Evolutionary conservation across 352 stramenopile genomes (phyloP), one percentile per base, ranked within the genome.

Genomic region (Aphanomyces stellatus): DNA sequence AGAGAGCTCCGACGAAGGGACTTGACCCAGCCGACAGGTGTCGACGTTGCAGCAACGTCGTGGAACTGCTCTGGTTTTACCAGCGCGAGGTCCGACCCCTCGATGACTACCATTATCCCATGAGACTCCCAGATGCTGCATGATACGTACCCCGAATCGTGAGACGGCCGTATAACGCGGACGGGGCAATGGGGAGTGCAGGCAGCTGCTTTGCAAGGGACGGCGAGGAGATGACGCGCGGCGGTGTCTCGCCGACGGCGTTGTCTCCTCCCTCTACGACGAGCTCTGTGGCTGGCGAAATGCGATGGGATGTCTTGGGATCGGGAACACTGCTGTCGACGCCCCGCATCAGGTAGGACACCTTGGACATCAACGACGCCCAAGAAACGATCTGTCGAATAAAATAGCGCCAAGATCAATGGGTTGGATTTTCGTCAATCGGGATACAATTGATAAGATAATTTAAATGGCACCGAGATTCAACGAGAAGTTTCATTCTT

Each of bases 191-290:
- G 24, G 40, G 6, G 19, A 55, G 35, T 15, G 28, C 41, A 25
- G 46, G 30, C n/a, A n/a, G n/a, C 8, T 66, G 59, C 59, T 66
- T 66, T 19, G 35, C 24, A 6, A 66, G 59, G 34, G 55, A 42
- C 35, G 55, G 55, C 22, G 55, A 63, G 28, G 55, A 33, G n/a
- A 63, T 24, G 2, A 66, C 59, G 19, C 37, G 35, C 2, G 59
- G 59, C 37, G 37, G 37, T 46, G 37, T 46, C 13, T 11, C 37
- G 13, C 37, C 11, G n/a, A 19, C 37, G 17, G 24, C 8, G 17
- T 55, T 17, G 13, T 17, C 31, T 17, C 34, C 25, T 53, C 46
- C 46, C 11, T 53, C 46, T 1, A 53, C 46, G 25, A 53, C 46
- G 8, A 53, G 25, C 46, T 53, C 46, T 10, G 46, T 53, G 19